Base-by-base conservation (phyloP, 1,284 basidiomycete genomes). In the Moesziomyces sp. region DNA sequence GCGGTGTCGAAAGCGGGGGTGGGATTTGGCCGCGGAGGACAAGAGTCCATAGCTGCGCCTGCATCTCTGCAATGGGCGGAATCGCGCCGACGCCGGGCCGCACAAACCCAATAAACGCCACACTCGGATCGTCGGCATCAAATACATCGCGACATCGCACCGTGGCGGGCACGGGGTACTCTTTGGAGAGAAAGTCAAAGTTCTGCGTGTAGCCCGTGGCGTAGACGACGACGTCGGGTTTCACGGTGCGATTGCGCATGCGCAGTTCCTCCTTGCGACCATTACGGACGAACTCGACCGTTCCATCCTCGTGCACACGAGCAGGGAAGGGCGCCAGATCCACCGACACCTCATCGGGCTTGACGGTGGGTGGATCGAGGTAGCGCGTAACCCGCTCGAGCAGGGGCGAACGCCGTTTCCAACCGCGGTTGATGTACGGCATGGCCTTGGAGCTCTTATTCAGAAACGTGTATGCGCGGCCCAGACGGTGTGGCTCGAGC, bases 41-140 rank as follows among this genome's bases (percentile, higher is more conserved):
- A 3, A 88, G 86, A 46, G 88, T 87, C 88, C 89, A 90, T 64
- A 90, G 87, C 81, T 90, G 88, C 0, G 87, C 83, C 76, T 90
- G 89, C 87, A 89, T 88, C 82, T 91, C 90, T 1, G 89, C 87
- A 54, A 90, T 88, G 0, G 90, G 89, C 0, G 90, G 90, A 56
- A 90, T 90, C 0, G 89, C 89, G 64, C 89, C 89, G 80, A 73
- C 67, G 43, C 89, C 89, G 5, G 89, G 89, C 21, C 89, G 84
- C 2, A 90, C 87, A 77, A 90, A 90, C 0, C 90, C 90, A 58
- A 91, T 88, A 73, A 89, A 90, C 0, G 85, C 88, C 11, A 90
- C 85, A 46, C 80, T 86, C 47, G 87, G 85, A 71, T 90, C 88
- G 4, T 86, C 87, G 9, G 80, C 80, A 50, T 84, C 86, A 14